phyloP scores from a whole-genome alignment of 371 early-diverging fungal species.

The Haplosporangium sp. region DNA sequence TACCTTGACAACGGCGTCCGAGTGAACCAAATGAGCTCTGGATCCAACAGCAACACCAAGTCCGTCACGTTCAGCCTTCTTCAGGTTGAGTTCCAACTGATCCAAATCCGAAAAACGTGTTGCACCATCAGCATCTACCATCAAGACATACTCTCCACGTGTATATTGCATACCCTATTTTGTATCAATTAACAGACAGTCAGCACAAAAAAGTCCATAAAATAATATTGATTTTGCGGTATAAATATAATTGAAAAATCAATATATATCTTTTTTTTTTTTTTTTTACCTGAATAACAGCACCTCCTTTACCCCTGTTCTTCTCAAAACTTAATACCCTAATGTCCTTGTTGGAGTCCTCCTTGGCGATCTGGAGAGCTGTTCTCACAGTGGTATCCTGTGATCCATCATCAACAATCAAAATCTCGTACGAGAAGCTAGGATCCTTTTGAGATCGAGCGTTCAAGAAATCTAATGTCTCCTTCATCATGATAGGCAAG shows the following conservation, averaged over 20 bases:
- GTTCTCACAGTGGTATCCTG: constrained; percentile 79
- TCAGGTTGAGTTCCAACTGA: constrained; percentile 64
- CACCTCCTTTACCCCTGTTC: constrained; percentile 96
- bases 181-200: neutral
- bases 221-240: neutral
- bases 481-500: constrained; percentile 86
- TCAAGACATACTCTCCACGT: constrained; percentile 83
- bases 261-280: too few relatives aligned
- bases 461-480: constrained; percentile 77
- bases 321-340: constrained; percentile 81
- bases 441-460: constrained; percentile 49
- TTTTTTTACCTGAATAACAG: constrained; percentile 84
- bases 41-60: constrained; percentile 88
- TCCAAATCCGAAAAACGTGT: constrained; percentile 89
- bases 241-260: neutral
- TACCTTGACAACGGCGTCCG: constrained; percentile 96
- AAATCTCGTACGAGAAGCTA: constrained; percentile 80
- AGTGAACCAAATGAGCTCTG: constrained; percentile 87
- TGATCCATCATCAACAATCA: constrained; percentile 94
- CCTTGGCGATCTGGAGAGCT: constrained; percentile 75
- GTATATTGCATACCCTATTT: constrained; percentile 84
- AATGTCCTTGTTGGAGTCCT: constrained; percentile 66
- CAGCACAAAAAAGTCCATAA: too few relatives aligned
- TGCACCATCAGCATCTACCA: constrained; percentile 98
- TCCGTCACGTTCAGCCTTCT: constrained; percentile 59